Conservation (phyloP, 805 yeast genomes). For the Suhomyces pyralidae region DNA sequence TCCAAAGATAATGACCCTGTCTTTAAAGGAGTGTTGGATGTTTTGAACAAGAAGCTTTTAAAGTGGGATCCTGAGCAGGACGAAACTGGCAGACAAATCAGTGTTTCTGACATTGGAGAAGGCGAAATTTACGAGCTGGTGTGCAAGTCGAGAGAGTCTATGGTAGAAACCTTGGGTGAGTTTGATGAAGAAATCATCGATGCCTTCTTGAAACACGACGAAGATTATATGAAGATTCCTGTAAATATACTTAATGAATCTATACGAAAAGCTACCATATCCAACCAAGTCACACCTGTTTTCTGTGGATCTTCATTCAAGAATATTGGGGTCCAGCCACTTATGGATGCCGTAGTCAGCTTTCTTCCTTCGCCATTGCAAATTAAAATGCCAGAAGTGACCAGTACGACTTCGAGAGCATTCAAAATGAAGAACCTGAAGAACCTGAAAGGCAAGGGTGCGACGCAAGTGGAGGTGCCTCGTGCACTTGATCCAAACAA, state of each 20-base stretch:
- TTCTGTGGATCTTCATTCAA: slow-evolving; percentile 90
- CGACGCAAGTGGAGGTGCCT: slow-evolving; percentile 19
- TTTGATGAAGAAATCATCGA: slow-evolving; percentile 75
- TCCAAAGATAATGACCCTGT: slow-evolving; percentile 29
- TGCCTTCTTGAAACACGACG: slow-evolving; percentile 66
- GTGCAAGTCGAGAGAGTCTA: slow-evolving; percentile 60
- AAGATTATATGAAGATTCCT: slow-evolving; percentile 68
- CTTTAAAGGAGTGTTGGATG: slow-evolving; percentile 75
- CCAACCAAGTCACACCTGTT: slow-evolving; percentile 65
- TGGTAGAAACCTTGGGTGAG: slow-evolving; percentile 82
- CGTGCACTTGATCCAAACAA: slow-evolving; percentile 35
- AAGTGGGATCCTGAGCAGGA: slow-evolving; percentile 43
- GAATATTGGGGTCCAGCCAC: slow-evolving; percentile 93
- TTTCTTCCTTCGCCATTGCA: slow-evolving; percentile 84
- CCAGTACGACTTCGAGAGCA: slow-evolving; percentile 16
- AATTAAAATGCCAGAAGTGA: slow-evolving; percentile 52
- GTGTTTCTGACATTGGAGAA: slow-evolving; percentile 39
- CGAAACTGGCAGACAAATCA: slow-evolving; percentile 51
- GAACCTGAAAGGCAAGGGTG: slow-evolving; percentile 7
- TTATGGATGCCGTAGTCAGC: slow-evolving; percentile 75
- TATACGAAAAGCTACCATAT: slow-evolving; percentile 60
- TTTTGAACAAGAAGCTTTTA: slow-evolving; percentile 59
- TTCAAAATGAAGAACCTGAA: slow-evolving; percentile 12
- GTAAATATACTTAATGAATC: slow-evolving; percentile 52
- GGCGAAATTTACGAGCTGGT: slow-evolving; percentile 44